These are phyloP conservation scores for Tylopilus felleus DNA, from an alignment of 768 basidiomycete genomes.

Conservation along the genomic window DNA sequence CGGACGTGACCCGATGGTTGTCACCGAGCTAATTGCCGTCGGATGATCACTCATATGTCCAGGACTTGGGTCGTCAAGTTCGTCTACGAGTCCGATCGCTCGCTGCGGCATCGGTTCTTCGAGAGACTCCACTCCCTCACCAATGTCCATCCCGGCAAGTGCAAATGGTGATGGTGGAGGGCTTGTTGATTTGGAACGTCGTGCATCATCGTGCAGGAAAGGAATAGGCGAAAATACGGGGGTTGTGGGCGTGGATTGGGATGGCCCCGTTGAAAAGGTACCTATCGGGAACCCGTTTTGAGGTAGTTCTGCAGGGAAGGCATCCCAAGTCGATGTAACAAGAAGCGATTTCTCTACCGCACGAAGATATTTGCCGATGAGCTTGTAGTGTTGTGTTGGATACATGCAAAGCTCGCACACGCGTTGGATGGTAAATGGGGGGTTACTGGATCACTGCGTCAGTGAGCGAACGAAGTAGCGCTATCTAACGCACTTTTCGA, in stretches of 20 bases:
- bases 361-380: slow-evolving; percentile 83
- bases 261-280: slow-evolving; percentile 41
- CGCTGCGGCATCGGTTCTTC: slow-evolving; percentile 40
- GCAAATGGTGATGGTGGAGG: slow-evolving; percentile 74
- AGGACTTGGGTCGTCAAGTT: slow-evolving; percentile 79
- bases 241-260: slow-evolving; percentile 63
- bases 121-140: slow-evolving; percentile 34
- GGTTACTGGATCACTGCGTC: slow-evolving; percentile 35
- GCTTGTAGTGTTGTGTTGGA: slow-evolving; percentile 69
- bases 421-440: slow-evolving; percentile 89
- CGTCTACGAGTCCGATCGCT: slow-evolving; percentile 76
- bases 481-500: slow-evolving; percentile 58
- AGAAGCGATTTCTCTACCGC: slow-evolving; percentile 80
- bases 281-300: slow-evolving; percentile 27
- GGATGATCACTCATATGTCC: slow-evolving; percentile 84
- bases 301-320: slow-evolving; percentile 52
- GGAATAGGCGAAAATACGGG: slow-evolving; percentile 87
- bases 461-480: slow-evolving; percentile 1
- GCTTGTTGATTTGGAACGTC: slow-evolving; percentile 74
- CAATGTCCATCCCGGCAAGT: slow-evolving; percentile 39
- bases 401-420: slow-evolving; percentile 75
- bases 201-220: slow-evolving; percentile 80
- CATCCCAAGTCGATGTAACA: slow-evolving; percentile 76
- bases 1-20: slow-evolving; percentile 45
- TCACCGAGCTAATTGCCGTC: slow-evolving; percentile 64